Evolutionary conservation across 1,284 basidiomycete species (phyloP).

Genomic region (Binderoboletus segoi): DNA sequence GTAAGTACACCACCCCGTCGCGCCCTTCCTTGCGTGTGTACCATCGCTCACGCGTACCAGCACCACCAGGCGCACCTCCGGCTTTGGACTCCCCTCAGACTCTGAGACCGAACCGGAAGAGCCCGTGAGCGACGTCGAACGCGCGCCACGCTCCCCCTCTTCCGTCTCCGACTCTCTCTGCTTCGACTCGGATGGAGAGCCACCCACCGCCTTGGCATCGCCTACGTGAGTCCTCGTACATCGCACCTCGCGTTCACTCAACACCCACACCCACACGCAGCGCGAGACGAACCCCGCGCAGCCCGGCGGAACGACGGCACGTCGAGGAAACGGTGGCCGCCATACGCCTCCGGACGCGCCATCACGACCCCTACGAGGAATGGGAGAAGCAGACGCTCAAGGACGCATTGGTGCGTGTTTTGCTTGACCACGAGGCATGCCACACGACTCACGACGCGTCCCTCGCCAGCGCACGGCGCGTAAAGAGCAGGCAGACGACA

Average conservation of each 20-base stretch:
- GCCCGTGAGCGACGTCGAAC: constrained; percentile 23
- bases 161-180: constrained; percentile 40
- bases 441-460: neutral
- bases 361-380: constrained; percentile 77
- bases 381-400: constrained; percentile 70
- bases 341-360: constrained; percentile 63
- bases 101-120: constrained; percentile 43
- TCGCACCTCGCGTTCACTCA: neutral
- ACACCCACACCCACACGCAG: constrained; percentile 7
- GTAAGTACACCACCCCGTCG: no score
- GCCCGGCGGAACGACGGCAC: constrained; percentile 49
- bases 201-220: constrained; percentile 23
- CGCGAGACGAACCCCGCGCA: constrained; percentile 25
- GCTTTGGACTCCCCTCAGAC: constrained; percentile 56
- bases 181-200: constrained; percentile 47
- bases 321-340: constrained; percentile 70
- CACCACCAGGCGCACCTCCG: constrained; percentile 38
- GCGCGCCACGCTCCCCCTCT: constrained; percentile 22
- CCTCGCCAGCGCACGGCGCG: constrained; percentile 59
- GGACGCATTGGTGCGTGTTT: constrained; percentile 66
- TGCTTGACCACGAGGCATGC: neutral
- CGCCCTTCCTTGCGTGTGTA: no score
- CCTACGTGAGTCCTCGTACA: constrained; percentile 35
- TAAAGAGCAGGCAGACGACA: constrained; percentile 48
- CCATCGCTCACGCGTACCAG: constrained; percentile 6